Base-by-base conservation (phyloP, 2,329 filamentous ascomycete genomes). In the Colletotrichum cereale region DNA sequence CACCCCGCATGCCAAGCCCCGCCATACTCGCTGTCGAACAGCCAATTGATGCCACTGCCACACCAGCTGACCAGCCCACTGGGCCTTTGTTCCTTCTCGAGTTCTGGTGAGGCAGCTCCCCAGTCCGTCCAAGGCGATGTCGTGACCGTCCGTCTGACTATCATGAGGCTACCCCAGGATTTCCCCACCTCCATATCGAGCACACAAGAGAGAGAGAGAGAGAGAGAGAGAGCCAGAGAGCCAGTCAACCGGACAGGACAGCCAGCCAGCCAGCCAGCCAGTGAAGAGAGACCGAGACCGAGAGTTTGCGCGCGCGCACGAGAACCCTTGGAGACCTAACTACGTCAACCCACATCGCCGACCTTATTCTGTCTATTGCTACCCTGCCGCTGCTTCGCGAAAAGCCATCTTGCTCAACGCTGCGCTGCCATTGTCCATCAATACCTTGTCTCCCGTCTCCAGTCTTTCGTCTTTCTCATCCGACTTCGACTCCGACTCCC, bases 131-230 rank as follows among this genome's bases (percentile, higher is more conserved):
- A 62, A 29, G 31, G 24, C 55, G 47, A 38, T 56, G 57, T 47
- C 44, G 67, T 40, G 55, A 47, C 48, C 65, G 29, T 55, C 29
- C 24, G 26, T 55, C 31, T 34, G 56, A 36, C 56, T 24, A 47
- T 53, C 58, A 67, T 24, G 57, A 26, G 65, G 18, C 50, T 72
- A 72, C 65, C 69, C 69, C 69, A 64, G 65, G 69, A 71, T 72
- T 72, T 69, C 60, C 69, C 69, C 69, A 68, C 58, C 65, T 68
- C 52, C 44, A 34, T 63, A 40, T 44, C n/a, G 34, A 63, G 2
- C 38, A 31, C 58, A 62, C 26, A 31, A 26, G 31, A 24, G 29
- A 12, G n/a, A 14, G 10, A 26, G 11, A 14, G 16, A 50, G 24
- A 29, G 24, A 26, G 47, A 50, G 4, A 29, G 14, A 29, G 24